Percentiles rank a stretch among this genome's conserved stretches.
Conservation (phyloP, 2,329 filamentous ascomycete species). For the Aspergillus eucalypticola region DNA sequence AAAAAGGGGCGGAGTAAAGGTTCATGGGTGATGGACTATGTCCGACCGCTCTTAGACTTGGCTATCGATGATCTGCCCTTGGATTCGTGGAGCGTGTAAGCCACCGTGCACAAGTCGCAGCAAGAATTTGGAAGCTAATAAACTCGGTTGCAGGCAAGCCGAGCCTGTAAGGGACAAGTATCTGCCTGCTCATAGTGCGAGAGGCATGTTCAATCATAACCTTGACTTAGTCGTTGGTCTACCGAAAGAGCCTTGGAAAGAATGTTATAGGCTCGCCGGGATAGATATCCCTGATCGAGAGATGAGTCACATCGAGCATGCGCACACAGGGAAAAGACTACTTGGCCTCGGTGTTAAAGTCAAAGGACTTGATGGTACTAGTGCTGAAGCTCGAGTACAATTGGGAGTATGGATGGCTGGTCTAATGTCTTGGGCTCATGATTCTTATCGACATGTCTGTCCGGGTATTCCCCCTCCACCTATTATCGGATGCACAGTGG, state of each 20-base stretch:
- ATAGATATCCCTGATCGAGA: neutral
- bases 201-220: constrained; percentile 1
- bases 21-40: constrained; percentile 13
- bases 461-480: neutral
- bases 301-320: constrained; percentile 8
- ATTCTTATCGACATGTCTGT: too few species aligned
- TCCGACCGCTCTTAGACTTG: constrained; percentile 1
- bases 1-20: constrained; percentile 7
- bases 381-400: constrained; percentile 9
- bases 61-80: constrained; percentile 5
- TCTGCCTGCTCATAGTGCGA: constrained; percentile 5
- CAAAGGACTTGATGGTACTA: constrained; percentile 6
- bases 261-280: neutral
- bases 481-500: constrained; percentile 9
- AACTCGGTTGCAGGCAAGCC: neutral
- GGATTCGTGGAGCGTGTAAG: constrained; percentile 16
- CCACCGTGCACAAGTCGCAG: neutral
- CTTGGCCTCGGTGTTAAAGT: constrained; percentile 7
- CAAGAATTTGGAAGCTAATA: neutral
- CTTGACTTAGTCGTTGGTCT: constrained; percentile 10
- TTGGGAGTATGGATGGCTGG: constrained; percentile 12
- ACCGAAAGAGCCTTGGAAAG: neutral
- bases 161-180: constrained; percentile 4
- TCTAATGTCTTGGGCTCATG: constrained; percentile 2
- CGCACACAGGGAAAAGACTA: constrained; percentile 9